Evolutionary conservation across 352 stramenopile species (phyloP), one percentile per base, ranked within the genome.

Genomic region (Hyaloperonospora arabidopsidis): DNA sequence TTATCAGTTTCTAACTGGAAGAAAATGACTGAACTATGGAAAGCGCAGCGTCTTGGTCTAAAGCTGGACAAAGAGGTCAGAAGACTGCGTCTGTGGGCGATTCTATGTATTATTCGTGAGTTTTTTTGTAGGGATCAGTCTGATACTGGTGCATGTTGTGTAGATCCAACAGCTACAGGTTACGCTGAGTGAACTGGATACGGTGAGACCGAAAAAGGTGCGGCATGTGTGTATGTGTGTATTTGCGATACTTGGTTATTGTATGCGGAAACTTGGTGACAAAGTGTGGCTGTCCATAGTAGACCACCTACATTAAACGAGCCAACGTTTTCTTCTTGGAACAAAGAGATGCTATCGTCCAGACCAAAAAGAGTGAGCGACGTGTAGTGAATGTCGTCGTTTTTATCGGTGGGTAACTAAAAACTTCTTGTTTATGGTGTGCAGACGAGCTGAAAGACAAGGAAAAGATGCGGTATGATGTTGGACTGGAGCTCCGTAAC

Each of bases 81-180:
- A 17, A 32, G 19, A 1, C 0, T 55, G 6, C 0, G 25, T 6
- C n/a, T n/a, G n/a, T n/a, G n/a, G n/a, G n/a, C n/a, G n/a, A n/a
- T n/a, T n/a, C n/a, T n/a, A n/a, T n/a, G n/a, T n/a, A n/a, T n/a
- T n/a, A n/a, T n/a, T n/a, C n/a, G n/a, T n/a, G 28, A 11, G 28
- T 17, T 34, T 11, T 6, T 19, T 1, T 1, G 19, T 36, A n/a
- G 13, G 18, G 5, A 17, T 23, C 35, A 15, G 2, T 29, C 13
- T 62, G 13, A 25, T 63, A 13, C 58, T 12, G 15, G 3, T 28
- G 40, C 54, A 18, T 35, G 11, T 7, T 19, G 1, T 6, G 46
- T 54, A 93, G 83, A 91, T 91, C 59, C 80, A 82, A 32, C 66
- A 88, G 52, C 62, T 91, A 8, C 74, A 89, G 43, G 80, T 93